Conservation (phyloP, 1,139 yeast genomes). For the Taiozyma sp. region DNA sequence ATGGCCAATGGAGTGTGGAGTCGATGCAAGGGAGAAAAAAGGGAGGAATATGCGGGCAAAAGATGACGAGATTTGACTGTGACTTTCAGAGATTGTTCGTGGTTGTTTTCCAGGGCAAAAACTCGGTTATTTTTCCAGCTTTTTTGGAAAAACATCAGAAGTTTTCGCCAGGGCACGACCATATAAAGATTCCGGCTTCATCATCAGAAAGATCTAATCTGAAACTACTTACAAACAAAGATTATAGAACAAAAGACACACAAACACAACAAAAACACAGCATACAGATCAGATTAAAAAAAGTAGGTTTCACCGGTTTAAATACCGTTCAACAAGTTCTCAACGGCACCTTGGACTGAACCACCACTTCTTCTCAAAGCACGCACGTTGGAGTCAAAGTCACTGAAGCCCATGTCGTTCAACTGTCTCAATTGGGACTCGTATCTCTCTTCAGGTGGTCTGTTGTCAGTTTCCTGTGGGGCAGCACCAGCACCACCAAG, state of each 20-base stretch:
- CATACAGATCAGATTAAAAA: too few relatives aligned
- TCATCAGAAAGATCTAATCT: too few relatives aligned
- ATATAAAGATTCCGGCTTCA: background rate
- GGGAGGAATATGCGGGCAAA: too few relatives aligned
- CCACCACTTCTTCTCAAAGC: constrained; percentile 96
- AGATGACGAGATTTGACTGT: too few relatives aligned
- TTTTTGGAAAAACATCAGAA: background rate
- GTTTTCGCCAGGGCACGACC: background rate
- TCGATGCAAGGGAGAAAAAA: background rate
- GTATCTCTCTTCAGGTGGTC: constrained; percentile 96
- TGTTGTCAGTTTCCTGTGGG: constrained; percentile 54
- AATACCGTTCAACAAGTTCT: constrained; percentile 60
- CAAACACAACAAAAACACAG: background rate
- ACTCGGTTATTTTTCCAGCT: background rate
- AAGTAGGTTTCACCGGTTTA: background rate
- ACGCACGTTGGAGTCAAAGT: constrained; percentile 85
- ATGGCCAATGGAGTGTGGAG: background rate
- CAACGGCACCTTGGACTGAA: constrained; percentile 94
- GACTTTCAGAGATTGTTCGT: background rate
- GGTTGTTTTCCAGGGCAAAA: background rate
- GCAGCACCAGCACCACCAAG: constrained; percentile 30
- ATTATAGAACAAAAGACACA: background rate
- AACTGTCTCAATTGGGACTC: constrained; percentile 88
- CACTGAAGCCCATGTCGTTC: constrained; percentile 95
- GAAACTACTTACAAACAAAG: background rate